phyloP scores from a whole-genome alignment of 1,139 yeast genomes.

The Diutina scorzettiae region DNA sequence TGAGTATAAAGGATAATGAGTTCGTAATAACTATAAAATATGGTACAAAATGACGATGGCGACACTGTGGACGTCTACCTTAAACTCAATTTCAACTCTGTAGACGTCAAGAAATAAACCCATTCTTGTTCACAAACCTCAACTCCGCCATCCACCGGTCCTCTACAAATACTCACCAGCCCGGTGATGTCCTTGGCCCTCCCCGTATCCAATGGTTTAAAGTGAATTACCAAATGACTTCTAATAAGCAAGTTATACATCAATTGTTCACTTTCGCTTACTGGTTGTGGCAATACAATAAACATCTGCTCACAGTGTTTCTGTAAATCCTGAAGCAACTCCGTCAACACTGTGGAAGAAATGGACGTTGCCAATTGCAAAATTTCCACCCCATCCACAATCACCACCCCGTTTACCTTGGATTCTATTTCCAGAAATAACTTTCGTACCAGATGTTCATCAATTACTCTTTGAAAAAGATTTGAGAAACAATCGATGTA shows the following conservation, averaged over 20 bases:
- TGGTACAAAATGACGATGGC: no score
- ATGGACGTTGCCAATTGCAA: conserved; percentile 31
- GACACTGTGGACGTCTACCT: no score
- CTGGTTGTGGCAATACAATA: conserved; percentile 21
- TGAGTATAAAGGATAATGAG: no score
- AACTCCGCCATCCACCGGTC: conserved; percentile 24
- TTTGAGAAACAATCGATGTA: conserved; percentile 35
- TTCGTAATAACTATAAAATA: no score
- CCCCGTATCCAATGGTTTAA: conserved; percentile 66
- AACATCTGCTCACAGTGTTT: conserved; percentile 22
- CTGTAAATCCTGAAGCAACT: conserved; percentile 25
- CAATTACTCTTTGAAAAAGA: conserved; percentile 22
- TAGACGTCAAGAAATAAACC: no score
- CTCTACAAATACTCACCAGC: conserved; percentile 43
- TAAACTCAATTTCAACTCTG: no score
- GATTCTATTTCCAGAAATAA: conserved; percentile 15
- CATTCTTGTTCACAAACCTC: conserved; percentile 50
- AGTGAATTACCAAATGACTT: conserved; percentile 36
- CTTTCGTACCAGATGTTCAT: conserved; percentile 10
- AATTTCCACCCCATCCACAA: conserved; percentile 40
- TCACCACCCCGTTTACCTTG: conserved; percentile 14
- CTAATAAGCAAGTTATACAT: conserved; percentile 37
- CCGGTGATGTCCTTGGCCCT: conserved; percentile 81
- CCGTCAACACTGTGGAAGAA: conserved; percentile 22
- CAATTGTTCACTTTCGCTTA: conserved; percentile 31